Evolutionary conservation across 179 eudicot genomes (phyloP), one percentile per base, ranked within the genome.

Genomic region (Gypsophila paniculata): DNA sequence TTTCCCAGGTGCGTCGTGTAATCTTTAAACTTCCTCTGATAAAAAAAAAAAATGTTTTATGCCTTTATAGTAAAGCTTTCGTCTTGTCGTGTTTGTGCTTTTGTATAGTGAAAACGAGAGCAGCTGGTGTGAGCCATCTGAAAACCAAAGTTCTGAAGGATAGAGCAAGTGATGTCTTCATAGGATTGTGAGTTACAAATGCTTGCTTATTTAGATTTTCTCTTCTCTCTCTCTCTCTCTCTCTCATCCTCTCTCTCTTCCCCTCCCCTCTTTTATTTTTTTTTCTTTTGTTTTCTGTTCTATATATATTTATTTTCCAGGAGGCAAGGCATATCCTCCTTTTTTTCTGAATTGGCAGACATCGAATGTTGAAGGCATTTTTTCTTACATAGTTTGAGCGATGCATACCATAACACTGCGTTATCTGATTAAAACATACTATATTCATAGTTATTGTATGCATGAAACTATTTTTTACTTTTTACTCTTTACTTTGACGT

Each of bases 81-180:
- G 0, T 21, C 26, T 74, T 46, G 14, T 51, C 58, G 21, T 73
- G 54, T 61, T 78, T 69, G 21, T 62, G 48, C 54, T 36, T 17
- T 68, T 15, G 39, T 74, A 65, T 79, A 87, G 97, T 86, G 66
- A 94, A 86, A 80, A 71, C 86, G 39, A 88, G 82, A 67, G 78
- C 79, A 68, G 80, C 81, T 61, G 80, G 78, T 62, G 80, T 77
- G 68, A 88, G 85, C 81, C 75, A 76, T 77, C 74, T 73, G 62
- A 81, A 83, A 62, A 75, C 80, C 80, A 77, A 84, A 72, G 79
- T 77, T 71, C 72, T 73, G 72, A 86, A 77, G 75, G 82, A 83
- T 65, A 85, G 84, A 85, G 84, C 69, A 57, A 89, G 86, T 66
- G 86, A 89, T 75, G 88, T 83, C 53, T 84, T 75, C 64, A 62